Conservation (phyloP, 1,139 yeast species). For the Suhomyces maxii region DNA sequence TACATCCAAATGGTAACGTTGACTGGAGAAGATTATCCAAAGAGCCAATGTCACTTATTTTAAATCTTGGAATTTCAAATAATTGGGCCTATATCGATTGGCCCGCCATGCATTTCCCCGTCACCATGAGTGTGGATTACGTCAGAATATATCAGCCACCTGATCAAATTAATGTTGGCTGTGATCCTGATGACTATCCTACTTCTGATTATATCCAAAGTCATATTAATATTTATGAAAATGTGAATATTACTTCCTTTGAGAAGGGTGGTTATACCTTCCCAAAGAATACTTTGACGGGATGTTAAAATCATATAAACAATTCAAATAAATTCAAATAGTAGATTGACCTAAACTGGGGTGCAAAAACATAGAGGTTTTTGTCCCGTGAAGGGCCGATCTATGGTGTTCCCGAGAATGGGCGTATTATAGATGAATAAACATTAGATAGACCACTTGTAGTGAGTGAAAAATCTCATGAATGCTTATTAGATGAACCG, state of each 20-base stretch:
- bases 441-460: background rate
- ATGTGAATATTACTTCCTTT: constrained; percentile 25
- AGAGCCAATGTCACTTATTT: constrained; percentile 29
- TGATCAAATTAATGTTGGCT: constrained; percentile 23
- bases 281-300: constrained; percentile 24
- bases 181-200: constrained; percentile 28
- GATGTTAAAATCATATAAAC: constrained; percentile 3
- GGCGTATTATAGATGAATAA: background rate
- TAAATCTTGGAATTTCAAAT: constrained; percentile 30
- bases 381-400: background rate
- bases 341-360: too few species aligned
- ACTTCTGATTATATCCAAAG: constrained; percentile 24
- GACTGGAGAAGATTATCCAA: constrained; percentile 26
- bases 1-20: constrained; percentile 31
- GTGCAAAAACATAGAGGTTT: too few species aligned
- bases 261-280: constrained; percentile 23
- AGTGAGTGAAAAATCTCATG: background rate
- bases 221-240: constrained; percentile 24
- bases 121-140: constrained; percentile 23
- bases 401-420: background rate
- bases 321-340: too few species aligned
- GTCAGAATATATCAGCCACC: constrained; percentile 29
- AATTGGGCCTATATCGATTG: constrained; percentile 35
- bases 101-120: constrained; percentile 28
- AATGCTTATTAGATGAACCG: too few species aligned